phyloP scores from a whole-genome alignment of 108 stramenopile genomes.

The Aurantiochytrium sp. region DNA sequence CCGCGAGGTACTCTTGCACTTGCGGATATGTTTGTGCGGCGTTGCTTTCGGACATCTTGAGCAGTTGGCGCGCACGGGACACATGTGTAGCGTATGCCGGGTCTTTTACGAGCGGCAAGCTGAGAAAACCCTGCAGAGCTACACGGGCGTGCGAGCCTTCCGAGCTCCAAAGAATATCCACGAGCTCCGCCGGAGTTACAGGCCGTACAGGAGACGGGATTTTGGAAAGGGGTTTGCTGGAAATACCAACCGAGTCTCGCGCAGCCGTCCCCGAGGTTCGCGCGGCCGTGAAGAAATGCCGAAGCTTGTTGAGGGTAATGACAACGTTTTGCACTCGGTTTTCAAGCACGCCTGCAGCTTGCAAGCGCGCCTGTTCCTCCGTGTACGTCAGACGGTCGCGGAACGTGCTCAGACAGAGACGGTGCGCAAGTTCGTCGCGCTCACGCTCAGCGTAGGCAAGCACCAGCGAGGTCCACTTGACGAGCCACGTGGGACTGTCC shows the following conservation, averaged over 20 bases:
- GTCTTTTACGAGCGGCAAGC: not conserved
- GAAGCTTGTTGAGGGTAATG: not conserved
- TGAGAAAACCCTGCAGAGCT: not conserved
- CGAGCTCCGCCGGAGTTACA: not conserved
- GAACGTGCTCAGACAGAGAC: not conserved
- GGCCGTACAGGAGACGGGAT: not conserved
- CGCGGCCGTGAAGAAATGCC: not conserved
- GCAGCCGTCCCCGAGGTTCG: not conserved
- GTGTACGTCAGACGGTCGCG: not conserved
- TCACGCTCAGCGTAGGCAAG: not conserved
- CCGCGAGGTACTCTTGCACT: not conserved
- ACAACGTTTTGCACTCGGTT: not conserved
- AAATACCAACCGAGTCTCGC: not conserved
- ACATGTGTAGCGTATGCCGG: not conserved
- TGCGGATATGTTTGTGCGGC: not conserved
- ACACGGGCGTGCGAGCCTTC: not conserved
- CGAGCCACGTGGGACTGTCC: conserved; percentile 16
- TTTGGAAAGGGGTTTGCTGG: not conserved
- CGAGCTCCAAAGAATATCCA: not conserved
- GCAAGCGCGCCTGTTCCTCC: not conserved
- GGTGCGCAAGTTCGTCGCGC: not conserved
- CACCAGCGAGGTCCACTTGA: conserved; percentile 20
- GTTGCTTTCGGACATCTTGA: not conserved
- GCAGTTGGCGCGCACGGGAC: not conserved
- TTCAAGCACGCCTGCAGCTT: not conserved